Evolutionary conservation across 2,329 filamentous ascomycete genomes (phyloP).

Genomic region (Fusarium sp.): DNA sequence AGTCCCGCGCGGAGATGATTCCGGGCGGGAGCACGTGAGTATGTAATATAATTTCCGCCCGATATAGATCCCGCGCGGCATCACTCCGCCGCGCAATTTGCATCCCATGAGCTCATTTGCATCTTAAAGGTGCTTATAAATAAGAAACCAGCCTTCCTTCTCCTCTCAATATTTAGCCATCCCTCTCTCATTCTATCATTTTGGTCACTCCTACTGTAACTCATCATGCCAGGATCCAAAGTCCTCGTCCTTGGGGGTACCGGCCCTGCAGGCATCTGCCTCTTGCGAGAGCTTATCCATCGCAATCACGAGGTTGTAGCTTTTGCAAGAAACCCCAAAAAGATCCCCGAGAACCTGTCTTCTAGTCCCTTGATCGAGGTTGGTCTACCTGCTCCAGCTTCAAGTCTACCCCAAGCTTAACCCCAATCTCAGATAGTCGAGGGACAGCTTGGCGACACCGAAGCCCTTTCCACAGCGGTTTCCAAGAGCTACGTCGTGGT

Average conservation of each 20-base stretch:
- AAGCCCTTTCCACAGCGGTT: constrained; percentile 5
- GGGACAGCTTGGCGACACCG: neutral
- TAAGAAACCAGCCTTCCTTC: too few species aligned
- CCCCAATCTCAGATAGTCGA: neutral
- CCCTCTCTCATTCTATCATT: too few species aligned
- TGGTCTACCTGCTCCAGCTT: too few species aligned
- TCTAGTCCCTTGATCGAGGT: constrained; percentile 15
- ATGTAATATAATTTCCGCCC: too few species aligned
- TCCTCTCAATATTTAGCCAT: too few species aligned
- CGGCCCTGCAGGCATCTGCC: constrained; percentile 46
- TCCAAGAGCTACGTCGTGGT: constrained; percentile 6
- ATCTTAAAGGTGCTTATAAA: too few species aligned
- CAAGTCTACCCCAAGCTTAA: neutral
- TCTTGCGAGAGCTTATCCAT: constrained; percentile 45
- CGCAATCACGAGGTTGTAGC: constrained; percentile 42
- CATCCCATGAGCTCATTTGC: too few species aligned
- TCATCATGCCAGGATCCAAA: neutral
- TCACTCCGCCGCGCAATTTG: too few species aligned
- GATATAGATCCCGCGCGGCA: too few species aligned
- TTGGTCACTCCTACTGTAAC: too few species aligned
- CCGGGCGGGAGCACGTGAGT: too few species aligned
- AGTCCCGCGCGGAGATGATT: neutral
- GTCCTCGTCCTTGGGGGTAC: constrained; percentile 47
- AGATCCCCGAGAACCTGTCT: constrained; percentile 4
- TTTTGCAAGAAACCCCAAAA: constrained; percentile 23